Percentiles rank a stretch among this genome's conserved stretches.
Conservation (phyloP, 257 asterid genomes). For the Ilex asprella region DNA sequence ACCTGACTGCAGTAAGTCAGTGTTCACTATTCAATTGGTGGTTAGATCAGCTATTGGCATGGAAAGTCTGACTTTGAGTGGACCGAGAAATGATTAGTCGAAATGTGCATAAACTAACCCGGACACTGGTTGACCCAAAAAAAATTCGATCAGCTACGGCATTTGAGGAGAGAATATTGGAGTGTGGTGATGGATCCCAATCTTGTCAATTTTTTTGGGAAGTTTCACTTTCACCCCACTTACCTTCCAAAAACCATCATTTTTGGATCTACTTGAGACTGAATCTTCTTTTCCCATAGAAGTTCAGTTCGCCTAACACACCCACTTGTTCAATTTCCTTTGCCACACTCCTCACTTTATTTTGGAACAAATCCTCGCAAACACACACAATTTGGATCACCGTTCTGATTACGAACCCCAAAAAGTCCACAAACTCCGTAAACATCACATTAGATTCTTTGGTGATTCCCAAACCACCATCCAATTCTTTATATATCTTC, state of each 20-base stretch:
- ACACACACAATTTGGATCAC: constrained; percentile 16
- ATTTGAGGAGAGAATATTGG: no score
- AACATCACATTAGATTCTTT: constrained; percentile 10
- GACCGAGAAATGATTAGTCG: no score
- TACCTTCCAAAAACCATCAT: constrained; percentile 20
- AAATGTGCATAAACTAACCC: no score
- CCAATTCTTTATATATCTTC: constrained; percentile 5
- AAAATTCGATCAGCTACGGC: no score
- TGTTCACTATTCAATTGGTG: no score
- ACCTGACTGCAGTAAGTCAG: no score
- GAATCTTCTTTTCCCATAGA: constrained; percentile 13
- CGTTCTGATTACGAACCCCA: constrained; percentile 13
- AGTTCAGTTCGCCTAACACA: constrained; percentile 18
- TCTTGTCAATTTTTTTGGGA: no score
- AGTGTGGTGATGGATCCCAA: no score
- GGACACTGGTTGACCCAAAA: no score
- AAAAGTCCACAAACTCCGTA: constrained; percentile 28
- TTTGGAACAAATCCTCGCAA: constrained; percentile 22
- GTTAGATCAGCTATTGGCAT: no score
- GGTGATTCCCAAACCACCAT: not conserved
- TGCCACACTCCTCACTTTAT: constrained; percentile 14
- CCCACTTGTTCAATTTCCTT: constrained; percentile 29
- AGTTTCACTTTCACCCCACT: constrained; percentile 20
- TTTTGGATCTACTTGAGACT: not conserved
- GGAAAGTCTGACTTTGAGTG: no score